A percentile compares a stretch with the other conserved stretches of the same genome.
Conservation (phyloP, 2,329 filamentous ascomycete species). For the Akanthomyces dipterigenus region DNA sequence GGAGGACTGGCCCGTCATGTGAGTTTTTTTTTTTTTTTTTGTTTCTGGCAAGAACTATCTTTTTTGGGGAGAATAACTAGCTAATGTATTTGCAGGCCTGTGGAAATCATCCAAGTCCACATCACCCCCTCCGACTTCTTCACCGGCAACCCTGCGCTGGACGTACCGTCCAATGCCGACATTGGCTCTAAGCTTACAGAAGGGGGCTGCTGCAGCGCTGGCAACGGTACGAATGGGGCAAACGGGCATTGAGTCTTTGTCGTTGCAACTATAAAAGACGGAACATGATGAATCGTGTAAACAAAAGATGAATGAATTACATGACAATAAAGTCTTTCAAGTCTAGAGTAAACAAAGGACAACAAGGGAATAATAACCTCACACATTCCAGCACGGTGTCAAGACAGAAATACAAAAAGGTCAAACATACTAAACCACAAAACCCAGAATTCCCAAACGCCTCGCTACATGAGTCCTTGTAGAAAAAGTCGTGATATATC, state of each 20-base stretch:
- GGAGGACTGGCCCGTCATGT: constrained; percentile 66
- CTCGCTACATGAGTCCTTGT: constrained; percentile 8
- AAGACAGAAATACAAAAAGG: background rate
- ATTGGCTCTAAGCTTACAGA: constrained; percentile 16
- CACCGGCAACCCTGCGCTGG: constrained; percentile 38
- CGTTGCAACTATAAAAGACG: background rate
- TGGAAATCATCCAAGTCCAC: constrained; percentile 41
- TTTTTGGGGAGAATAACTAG: background rate
- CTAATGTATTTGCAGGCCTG: constrained; percentile 35
- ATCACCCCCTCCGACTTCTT: constrained; percentile 44
- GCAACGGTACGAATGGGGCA: background rate
- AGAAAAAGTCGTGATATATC: constrained; percentile 24
- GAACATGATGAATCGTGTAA: background rate
- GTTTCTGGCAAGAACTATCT: no score
- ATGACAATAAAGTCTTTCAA: background rate
- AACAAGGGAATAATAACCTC: no score
- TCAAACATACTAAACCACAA: background rate
- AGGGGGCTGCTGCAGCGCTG: constrained; percentile 1
- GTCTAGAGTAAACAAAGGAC: no score
- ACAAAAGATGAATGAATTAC: background rate
- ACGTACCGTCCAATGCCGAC: constrained; percentile 34
- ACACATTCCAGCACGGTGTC: no score
- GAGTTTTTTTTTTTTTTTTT: constrained; percentile 16
- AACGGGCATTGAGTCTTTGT: background rate
- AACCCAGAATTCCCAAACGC: background rate